Conservation (phyloP, 768 basidiomycete genomes). For the Panellus pusillus region DNA sequence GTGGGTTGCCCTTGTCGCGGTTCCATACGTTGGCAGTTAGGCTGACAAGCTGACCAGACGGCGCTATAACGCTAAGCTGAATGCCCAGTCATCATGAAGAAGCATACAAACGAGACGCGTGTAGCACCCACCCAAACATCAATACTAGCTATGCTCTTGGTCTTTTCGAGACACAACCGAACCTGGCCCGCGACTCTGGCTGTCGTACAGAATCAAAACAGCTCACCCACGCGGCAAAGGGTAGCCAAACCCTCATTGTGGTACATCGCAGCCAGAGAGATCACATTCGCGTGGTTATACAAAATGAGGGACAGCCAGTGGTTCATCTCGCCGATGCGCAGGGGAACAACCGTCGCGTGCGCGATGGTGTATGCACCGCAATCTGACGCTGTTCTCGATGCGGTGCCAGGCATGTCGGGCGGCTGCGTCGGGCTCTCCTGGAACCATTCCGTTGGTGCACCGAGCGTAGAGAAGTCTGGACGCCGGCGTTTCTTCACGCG, state of each 20-base stretch:
- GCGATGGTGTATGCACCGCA: slow-evolving; percentile 15
- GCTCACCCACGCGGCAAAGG: no score
- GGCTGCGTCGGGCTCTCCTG: slow-evolving; percentile 10
- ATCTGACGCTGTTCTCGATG: slow-evolving; percentile 1
- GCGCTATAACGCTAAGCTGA: slow-evolving; percentile 14
- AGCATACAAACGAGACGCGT: neutral
- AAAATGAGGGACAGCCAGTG: slow-evolving; percentile 21
- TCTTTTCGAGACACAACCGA: slow-evolving; percentile 16
- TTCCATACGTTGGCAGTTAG: slow-evolving; percentile 22
- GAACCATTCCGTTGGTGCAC: slow-evolving; percentile 16
- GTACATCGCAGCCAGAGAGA: slow-evolving; percentile 18
- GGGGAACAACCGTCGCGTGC: slow-evolving; percentile 14
- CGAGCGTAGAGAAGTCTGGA: slow-evolving; percentile 17
- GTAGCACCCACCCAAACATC: slow-evolving; percentile 17
- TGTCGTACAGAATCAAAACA: neutral
- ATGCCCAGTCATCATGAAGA: neutral
- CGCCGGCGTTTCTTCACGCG: slow-evolving; percentile 18
- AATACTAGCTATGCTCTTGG: slow-evolving; percentile 20
- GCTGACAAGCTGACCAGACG: slow-evolving; percentile 13
- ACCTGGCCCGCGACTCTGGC: slow-evolving; percentile 17
- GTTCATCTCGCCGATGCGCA: slow-evolving; percentile 16
- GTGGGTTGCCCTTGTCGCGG: slow-evolving; percentile 17
- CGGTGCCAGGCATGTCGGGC: slow-evolving; percentile 17
- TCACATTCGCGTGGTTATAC: slow-evolving; percentile 16
- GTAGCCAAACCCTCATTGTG: slow-evolving; percentile 16